A percentile compares a stretch with the other conserved stretches of the same genome.
Evolutionary conservation across 1,139 yeast genomes (phyloP).

Genomic region (Yamadazyma friedrichii): DNA sequence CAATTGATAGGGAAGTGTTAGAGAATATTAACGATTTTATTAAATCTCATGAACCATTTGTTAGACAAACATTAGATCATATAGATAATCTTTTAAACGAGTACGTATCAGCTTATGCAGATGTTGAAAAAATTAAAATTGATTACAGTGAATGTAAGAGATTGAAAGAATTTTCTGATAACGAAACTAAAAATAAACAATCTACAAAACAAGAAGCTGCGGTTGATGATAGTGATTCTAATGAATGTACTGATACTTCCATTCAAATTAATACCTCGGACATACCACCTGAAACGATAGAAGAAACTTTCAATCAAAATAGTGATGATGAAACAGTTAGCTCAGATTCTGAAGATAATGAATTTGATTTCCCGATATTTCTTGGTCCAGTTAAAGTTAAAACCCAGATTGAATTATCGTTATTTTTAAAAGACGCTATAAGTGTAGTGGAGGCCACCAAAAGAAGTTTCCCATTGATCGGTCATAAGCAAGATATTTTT

Average conservation of each 20-base stretch:
- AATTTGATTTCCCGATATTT: constrained; percentile 31
- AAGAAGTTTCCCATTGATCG: constrained; percentile 42
- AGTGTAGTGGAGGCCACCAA: constrained; percentile 25
- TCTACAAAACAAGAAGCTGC: not conserved
- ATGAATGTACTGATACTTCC: constrained; percentile 6
- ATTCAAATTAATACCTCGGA: constrained; percentile 1
- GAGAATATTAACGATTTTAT: constrained; percentile 36
- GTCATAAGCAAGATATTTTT: constrained; percentile 39
- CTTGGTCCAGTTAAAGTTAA: constrained; percentile 28
- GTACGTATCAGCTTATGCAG: constrained; percentile 25
- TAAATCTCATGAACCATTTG: constrained; percentile 37
- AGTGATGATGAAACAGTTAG: constrained; percentile 5
- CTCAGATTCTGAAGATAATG: constrained; percentile 7
- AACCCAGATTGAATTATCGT: constrained; percentile 21
- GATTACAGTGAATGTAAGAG: constrained; percentile 34
- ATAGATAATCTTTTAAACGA: constrained; percentile 26
- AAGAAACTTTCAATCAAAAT: not conserved
- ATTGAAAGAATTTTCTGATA: constrained; percentile 28
- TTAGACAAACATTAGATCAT: constrained; percentile 25
- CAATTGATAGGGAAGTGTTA: constrained; percentile 37
- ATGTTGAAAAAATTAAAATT: constrained; percentile 28
- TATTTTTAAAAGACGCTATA: constrained; percentile 25
- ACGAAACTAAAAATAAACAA: constrained; percentile 10
- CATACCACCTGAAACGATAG: not conserved
- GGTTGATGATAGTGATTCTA: constrained; percentile 1